Base-by-base conservation (phyloP, 805 yeast species). In the Clavispora santaluciae region DNA sequence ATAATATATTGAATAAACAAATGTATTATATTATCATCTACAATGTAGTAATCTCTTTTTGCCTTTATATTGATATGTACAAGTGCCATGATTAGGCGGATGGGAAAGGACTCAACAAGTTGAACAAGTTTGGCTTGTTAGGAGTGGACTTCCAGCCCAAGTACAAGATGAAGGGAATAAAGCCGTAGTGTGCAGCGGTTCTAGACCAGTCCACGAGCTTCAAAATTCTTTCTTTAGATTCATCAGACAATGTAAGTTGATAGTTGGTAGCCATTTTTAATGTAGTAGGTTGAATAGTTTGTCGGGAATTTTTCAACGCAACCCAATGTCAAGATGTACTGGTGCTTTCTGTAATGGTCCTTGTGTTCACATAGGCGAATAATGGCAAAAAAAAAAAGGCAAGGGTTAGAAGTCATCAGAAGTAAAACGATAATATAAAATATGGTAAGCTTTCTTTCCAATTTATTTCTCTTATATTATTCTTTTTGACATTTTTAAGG, bases 101-200 rank as follows among this genome's bases (percentile, higher is more conserved):
- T 51, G 95, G 93, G 55, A 86, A 73, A 38, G 95, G 95, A 49
- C 90, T 82, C 54, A 86, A 73, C 55, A 86, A 74, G 57, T 73
- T 75, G 64, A 91, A 74, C 59, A 91, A 71, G 50, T 81, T 80
- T 49, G 97, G 97, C 68, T 84, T 86, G 65, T 83, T 84, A 42
- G 88, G 74, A 49, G 91, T 81, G 53, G 86, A 79, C 36, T 70
- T 60, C 72, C 72, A 69, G 16, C 74, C 99, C 55, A 93, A 72
- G 73, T 93, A 93, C 60, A 93, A 73, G 51, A 93, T 83, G 61
- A 93, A 85, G 42, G 99, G 99, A 56, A 93, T 83, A 87, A 95
- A 93, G 35, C 98, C 97, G 67, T 89, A 93, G 68, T 95, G 99
- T 44, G 91, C 86, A 57, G 84, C 76, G 39, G 87, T 85, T 61